Evolutionary conservation across 148 eudicot genomes (phyloP), one percentile per base, ranked within the genome.

Genomic region (Rhododendron molle): DNA sequence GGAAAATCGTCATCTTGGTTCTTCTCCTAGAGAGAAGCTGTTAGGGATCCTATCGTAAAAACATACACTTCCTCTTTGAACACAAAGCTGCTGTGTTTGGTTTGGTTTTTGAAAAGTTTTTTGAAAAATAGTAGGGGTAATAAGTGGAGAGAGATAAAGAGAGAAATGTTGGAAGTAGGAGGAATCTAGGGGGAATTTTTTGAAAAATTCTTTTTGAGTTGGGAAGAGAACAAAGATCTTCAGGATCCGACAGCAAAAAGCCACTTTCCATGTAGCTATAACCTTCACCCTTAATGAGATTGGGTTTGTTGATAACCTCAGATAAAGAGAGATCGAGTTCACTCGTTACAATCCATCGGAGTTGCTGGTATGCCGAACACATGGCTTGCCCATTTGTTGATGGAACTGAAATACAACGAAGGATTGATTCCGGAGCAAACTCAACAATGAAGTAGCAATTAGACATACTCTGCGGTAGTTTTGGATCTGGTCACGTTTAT

Each of bases 401-500:
- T 76, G 50, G 80, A 76, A 36, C 47, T 2, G 44, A 38, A 32
- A 36, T 38, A 74, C 78, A 36, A 43, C n/a, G 3, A 73, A 73
- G 9, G 38, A 73, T 73, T 34, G 38, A 4, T 50, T 67, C 73
- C 15, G 8, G 15, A 26, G 73, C 73, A 67, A n/a, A 67, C 73
- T 26, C 73, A n/a, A 9, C 76, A 71, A 71, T 71, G 76, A 13
- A 71, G 38, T 30, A 36, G 78, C 78, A 62, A 74, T 74, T 79
- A 20, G 82, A 79, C 82, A 79, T 46, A 28, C 60, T 79, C 43
- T 16, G 43, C 40, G 18, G 38, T 49, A 32, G n/a, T 26, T 13
- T 46, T 78, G 30, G 82, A 80, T 80, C 82, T 28, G 82, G n/a
- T 80, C 81, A 78, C 7, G 81, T 78, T 40, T 78, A 46, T 46